Conservation (phyloP, 176 grass and related monocot species). For the Guadua angustifolia region DNA sequence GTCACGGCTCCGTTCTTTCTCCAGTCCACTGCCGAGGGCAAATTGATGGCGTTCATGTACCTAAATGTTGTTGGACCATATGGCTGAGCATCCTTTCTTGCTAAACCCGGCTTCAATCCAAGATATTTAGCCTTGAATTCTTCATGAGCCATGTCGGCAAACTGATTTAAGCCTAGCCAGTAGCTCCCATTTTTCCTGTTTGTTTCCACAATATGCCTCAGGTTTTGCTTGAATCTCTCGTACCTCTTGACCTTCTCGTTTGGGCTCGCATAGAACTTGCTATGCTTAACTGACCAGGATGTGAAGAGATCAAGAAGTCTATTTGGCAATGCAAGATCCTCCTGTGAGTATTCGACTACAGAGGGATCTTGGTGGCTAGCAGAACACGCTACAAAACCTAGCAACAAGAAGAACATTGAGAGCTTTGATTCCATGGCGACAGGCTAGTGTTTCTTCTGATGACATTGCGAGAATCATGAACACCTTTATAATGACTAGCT, state of each 20-base stretch:
- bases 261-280: constrained; percentile 51
- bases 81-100: constrained; percentile 6
- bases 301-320: constrained; percentile 49
- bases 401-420: constrained; percentile 38
- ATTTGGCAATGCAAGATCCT: constrained; percentile 46
- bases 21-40: constrained; percentile 79
- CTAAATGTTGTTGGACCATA: constrained; percentile 33
- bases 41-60: constrained; percentile 42
- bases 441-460: constrained; percentile 27
- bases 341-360: constrained; percentile 57
- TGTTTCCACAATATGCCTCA: constrained; percentile 72
- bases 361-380: constrained; percentile 49
- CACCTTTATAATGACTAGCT: constrained; percentile 46
- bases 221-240: constrained; percentile 65
- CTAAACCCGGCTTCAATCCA: constrained; percentile 37
- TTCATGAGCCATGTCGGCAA: constrained; percentile 69
- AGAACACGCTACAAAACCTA: constrained; percentile 43
- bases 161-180: constrained; percentile 75
- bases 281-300: constrained; percentile 59
- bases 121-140: constrained; percentile 76
- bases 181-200: constrained; percentile 71
- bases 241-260: constrained; percentile 72
- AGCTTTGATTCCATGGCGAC: constrained; percentile 56
- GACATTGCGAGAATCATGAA: constrained; percentile 16
- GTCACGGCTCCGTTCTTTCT: constrained; percentile 79